phyloP scores from a whole-genome alignment of 2,329 filamentous ascomycete genomes.

The Akanthomyces lecanii region DNA sequence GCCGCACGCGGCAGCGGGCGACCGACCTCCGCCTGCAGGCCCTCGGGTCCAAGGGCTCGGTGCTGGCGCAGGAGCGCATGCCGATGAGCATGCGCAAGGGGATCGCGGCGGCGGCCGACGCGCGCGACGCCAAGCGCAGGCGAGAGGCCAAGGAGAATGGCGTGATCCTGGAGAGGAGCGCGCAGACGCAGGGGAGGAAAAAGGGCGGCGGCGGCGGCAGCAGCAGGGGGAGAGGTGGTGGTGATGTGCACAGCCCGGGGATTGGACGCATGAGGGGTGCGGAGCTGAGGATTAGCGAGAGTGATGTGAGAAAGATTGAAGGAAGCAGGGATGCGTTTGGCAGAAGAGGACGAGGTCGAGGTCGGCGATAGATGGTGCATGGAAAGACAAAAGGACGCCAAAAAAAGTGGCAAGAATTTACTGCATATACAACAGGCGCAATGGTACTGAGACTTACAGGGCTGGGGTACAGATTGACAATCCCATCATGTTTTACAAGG shows the following conservation, averaged over 20 bases:
- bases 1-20: conserved; percentile 74
- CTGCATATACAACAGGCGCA: conserved; percentile 1
- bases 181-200: conserved; percentile 34
- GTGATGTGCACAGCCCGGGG: conserved; percentile 67
- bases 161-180: conserved; percentile 69
- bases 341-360: neutral
- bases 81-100: conserved; percentile 82
- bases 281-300: conserved; percentile 71
- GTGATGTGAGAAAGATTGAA: conserved; percentile 70
- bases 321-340: conserved; percentile 43
- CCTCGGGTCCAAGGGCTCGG: conserved; percentile 71
- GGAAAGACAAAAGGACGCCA: neutral
- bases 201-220: conserved; percentile 32
- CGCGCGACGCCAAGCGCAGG: conserved; percentile 66
- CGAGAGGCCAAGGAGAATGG: conserved; percentile 85
- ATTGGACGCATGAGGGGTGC: conserved; percentile 79
- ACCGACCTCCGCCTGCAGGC: conserved; percentile 79
- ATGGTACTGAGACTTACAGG: neutral
- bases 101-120: conserved; percentile 64
- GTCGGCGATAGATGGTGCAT: neutral
- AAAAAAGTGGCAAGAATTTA: neutral
- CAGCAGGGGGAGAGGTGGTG: conserved; percentile 41
- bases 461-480: no score
- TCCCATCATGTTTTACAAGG: no score
- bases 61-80: conserved; percentile 80